These are phyloP conservation scores for Acorus gramineus DNA, from an alignment of 106 monocot species.

Conservation along the genomic window DNA sequence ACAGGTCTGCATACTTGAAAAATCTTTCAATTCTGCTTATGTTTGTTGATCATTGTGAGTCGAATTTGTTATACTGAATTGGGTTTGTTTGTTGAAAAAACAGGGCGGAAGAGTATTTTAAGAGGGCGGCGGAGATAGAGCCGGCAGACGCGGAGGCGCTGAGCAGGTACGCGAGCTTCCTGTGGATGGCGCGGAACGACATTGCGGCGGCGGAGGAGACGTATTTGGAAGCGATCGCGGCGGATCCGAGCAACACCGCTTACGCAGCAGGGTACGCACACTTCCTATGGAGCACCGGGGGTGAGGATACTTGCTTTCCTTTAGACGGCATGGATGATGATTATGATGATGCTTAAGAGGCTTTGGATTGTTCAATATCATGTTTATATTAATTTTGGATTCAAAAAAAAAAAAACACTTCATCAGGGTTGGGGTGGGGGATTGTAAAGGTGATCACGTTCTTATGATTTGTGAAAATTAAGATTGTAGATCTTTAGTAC, in stretches of 20 bases:
- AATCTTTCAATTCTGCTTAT: not conserved
- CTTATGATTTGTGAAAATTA: too few species aligned
- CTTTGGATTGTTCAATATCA: too few species aligned
- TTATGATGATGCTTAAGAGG: too few species aligned
- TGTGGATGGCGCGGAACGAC: constrained; percentile 71
- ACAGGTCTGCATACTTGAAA: constrained; percentile 28
- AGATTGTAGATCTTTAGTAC: too few species aligned
- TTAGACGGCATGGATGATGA: constrained; percentile 13
- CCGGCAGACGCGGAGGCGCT: constrained; percentile 65
- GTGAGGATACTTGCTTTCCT: constrained; percentile 81
- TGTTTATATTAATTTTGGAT: too few species aligned
- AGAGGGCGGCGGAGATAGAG: constrained; percentile 34
- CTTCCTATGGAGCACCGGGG: constrained; percentile 91
- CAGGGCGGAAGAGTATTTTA: constrained; percentile 84
- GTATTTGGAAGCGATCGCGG: constrained; percentile 60
- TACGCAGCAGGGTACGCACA: constrained; percentile 71
- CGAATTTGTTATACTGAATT: too few species aligned
- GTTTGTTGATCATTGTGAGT: not conserved
- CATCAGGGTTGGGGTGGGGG: too few species aligned
- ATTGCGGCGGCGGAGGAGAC: constrained; percentile 64
- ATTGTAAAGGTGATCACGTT: too few species aligned
- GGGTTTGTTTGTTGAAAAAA: not conserved
- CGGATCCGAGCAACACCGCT: constrained; percentile 53
- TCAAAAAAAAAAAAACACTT: too few species aligned
- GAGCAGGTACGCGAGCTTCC: constrained; percentile 63